Conservation (phyloP, 2,329 filamentous ascomycete species). For the Plectosphaerella sp. region DNA sequence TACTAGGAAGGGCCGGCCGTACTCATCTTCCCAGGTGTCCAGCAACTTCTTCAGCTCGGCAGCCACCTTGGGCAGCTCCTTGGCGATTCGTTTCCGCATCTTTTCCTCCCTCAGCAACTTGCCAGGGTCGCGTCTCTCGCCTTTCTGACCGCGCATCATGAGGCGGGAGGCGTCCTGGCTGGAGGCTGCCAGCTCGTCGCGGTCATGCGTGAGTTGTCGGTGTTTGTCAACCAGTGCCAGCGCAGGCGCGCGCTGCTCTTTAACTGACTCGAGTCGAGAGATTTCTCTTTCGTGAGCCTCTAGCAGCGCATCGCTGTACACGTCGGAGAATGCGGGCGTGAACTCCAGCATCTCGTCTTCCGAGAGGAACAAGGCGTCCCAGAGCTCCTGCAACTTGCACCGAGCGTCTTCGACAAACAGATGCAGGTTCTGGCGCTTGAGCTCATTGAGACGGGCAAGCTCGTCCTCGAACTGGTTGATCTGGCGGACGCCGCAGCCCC, state of each 20-base stretch:
- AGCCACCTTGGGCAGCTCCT: constrained; percentile 90
- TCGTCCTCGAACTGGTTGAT: constrained; percentile 98
- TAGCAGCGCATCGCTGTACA: constrained; percentile 91
- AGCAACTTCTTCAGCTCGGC: constrained; percentile 78
- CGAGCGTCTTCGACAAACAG: constrained; percentile 94
- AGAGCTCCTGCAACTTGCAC: constrained; percentile 85
- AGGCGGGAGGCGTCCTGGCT: constrained; percentile 93
- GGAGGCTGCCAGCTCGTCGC: constrained; percentile 81
- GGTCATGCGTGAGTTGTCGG: constrained; percentile 75
- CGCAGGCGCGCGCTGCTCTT: constrained; percentile 81
- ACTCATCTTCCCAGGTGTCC: constrained; percentile 88
- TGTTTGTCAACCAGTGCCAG: constrained; percentile 81
- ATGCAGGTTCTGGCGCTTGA: constrained; percentile 93
- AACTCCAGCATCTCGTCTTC: constrained; percentile 99
- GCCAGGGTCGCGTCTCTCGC: constrained; percentile 89
- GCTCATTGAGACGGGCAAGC: constrained; percentile 76
- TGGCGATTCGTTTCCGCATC: constrained; percentile 91
- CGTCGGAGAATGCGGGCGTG: constrained; percentile 92
- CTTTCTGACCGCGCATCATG: constrained; percentile 87
- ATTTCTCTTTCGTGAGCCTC: constrained; percentile 95
- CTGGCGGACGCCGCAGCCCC: constrained; percentile 83
- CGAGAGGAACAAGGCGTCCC: constrained; percentile 90
- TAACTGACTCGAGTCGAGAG: constrained; percentile 70
- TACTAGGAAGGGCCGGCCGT: constrained; percentile 87
- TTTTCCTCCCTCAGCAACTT: constrained; percentile 95